Evolutionary conservation across 2,329 filamentous ascomycete species (phyloP).

Genomic region (Colletotrichum lentis): DNA sequence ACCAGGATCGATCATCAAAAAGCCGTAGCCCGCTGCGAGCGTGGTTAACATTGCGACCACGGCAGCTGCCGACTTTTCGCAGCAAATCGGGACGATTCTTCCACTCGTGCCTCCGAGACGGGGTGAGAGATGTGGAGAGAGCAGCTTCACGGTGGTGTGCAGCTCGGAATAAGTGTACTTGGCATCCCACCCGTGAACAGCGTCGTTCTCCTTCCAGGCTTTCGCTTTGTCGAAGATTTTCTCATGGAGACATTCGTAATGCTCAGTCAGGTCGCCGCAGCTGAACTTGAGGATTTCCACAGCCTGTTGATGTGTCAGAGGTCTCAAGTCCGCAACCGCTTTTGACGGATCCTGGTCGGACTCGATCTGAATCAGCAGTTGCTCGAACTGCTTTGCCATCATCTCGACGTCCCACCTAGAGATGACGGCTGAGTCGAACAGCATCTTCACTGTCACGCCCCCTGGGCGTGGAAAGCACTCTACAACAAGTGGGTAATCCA

Average conservation of each 20-base stretch:
- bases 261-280: slow-evolving; percentile 8
- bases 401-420: slow-evolving; percentile 4
- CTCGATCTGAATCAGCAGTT: slow-evolving; percentile 8
- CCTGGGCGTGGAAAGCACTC: slow-evolving; percentile 9
- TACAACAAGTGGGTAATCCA: slow-evolving; percentile 12
- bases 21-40: slow-evolving; percentile 12
- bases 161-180: slow-evolving; percentile 13
- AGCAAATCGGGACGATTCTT: slow-evolving; percentile 3
- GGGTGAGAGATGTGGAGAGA: slow-evolving; percentile 1
- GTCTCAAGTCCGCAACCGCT: slow-evolving; percentile 6
- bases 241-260: slow-evolving; percentile 13
- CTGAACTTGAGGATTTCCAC: slow-evolving; percentile 17
- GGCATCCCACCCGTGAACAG: slow-evolving; percentile 8
- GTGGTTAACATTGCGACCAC: slow-evolving; percentile 3
- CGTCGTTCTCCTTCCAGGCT: slow-evolving; percentile 6
- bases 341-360: not conserved
- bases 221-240: slow-evolving; percentile 5
- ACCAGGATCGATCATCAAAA: slow-evolving; percentile 7
- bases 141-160: slow-evolving; percentile 9
- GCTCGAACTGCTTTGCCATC: slow-evolving; percentile 10
- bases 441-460: slow-evolving; percentile 15
- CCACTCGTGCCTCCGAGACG: slow-evolving; percentile 4
- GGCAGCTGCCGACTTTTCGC: slow-evolving; percentile 14
- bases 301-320: slow-evolving; percentile 15
- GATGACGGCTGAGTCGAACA: slow-evolving; percentile 7